Evolutionary conservation across 257 asterid species (phyloP).

Genomic region (Solanum medicagineum): DNA sequence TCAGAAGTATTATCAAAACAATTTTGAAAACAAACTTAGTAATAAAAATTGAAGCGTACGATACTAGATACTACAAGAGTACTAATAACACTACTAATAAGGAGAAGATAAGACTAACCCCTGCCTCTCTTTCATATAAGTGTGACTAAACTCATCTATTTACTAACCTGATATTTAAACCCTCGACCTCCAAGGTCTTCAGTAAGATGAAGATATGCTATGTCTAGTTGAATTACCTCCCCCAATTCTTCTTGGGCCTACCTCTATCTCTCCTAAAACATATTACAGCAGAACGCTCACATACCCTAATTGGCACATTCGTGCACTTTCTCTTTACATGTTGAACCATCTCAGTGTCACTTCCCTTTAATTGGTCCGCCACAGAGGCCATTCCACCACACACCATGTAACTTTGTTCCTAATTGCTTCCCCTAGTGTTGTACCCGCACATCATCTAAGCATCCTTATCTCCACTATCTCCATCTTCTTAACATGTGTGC

Average conservation of each 20-base stretch:
- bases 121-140: neutral
- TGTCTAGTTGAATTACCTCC: neutral
- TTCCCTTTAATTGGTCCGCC: neutral
- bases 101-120: neutral
- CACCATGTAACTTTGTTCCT: neutral
- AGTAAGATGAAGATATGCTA: too few species aligned
- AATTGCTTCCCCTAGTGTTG: neutral
- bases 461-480: too few species aligned
- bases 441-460: neutral
- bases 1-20: neutral
- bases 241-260: neutral
- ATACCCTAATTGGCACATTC: too few species aligned
- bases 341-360: neutral
- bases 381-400: neutral
- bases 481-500: too few species aligned
- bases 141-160: neutral
- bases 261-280: neutral
- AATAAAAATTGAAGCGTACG: neutral
- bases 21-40: neutral
- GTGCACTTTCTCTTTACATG: neutral
- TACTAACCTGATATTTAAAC: neutral
- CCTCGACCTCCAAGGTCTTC: neutral
- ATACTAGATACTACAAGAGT: neutral
- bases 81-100: neutral
- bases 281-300: neutral